Conservation (phyloP, 2,329 filamentous ascomycete genomes). For the Pseudohalonectria lignicola region DNA sequence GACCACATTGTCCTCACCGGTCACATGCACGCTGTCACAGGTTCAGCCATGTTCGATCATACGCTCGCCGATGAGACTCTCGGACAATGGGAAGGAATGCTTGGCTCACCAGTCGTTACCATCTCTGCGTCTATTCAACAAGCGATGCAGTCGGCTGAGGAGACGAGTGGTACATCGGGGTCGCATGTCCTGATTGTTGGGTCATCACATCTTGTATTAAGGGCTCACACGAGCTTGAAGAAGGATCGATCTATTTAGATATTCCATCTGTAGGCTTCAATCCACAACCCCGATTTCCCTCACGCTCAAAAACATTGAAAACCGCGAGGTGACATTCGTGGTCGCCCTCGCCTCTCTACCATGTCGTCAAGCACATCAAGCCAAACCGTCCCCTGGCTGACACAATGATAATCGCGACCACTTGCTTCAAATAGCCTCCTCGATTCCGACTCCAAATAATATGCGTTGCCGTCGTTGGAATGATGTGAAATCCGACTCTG, state of each 20-base stretch:
- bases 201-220: slow-evolving; percentile 4
- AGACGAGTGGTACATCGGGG: neutral
- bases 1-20: slow-evolving; percentile 1
- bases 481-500: neutral
- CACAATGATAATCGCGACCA: neutral
- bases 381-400: neutral
- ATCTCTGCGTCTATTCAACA: neutral
- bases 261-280: no score
- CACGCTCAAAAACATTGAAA: no score
- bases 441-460: neutral
- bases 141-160: neutral
- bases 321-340: neutral
- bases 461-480: neutral
- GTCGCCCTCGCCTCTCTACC: neutral
- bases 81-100: neutral
- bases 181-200: slow-evolving; percentile 1
- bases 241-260: no score
- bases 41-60: neutral
- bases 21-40: neutral
- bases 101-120: neutral
- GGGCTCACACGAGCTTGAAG: slow-evolving; percentile 5
- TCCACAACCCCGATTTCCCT: no score
- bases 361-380: neutral
- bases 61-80: neutral
- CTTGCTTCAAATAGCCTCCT: neutral